Evolutionary conservation across 106 monocot species (phyloP).

Genomic region (Platanthera zijinensis): DNA sequence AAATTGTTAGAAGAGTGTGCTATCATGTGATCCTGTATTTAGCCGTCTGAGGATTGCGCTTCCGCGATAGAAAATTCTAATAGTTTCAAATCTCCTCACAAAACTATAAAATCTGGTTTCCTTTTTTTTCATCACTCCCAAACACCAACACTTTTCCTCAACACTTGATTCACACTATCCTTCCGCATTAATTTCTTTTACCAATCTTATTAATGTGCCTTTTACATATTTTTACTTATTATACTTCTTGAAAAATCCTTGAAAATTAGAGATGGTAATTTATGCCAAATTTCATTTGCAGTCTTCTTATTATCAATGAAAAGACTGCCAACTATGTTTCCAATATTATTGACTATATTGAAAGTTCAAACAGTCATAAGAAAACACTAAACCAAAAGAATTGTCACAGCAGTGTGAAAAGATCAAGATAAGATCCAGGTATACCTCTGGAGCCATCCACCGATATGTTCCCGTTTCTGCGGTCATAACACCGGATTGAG

Average conservation of each 20-base stretch:
- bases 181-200: background rate
- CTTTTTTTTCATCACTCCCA: too few species aligned
- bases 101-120: too few species aligned
- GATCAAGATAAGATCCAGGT: background rate
- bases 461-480: conserved; percentile 99
- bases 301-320: background rate
- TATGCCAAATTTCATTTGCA: background rate
- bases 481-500: conserved; percentile 88
- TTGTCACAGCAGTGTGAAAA: background rate
- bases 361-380: background rate
- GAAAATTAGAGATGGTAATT: background rate
- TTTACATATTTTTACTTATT: background rate
- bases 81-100: too few species aligned
- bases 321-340: background rate
- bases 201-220: background rate
- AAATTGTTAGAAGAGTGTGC: too few species aligned
- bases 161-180: too few species aligned
- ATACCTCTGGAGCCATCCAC: conserved; percentile 99
- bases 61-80: too few species aligned
- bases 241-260: background rate
- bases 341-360: background rate
- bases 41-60: too few species aligned
- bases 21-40: too few species aligned
- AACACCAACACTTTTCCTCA: too few species aligned
- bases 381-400: background rate